phyloP scores from a whole-genome alignment of 1,284 basidiomycete genomes.

The Ustilago bromivora region DNA sequence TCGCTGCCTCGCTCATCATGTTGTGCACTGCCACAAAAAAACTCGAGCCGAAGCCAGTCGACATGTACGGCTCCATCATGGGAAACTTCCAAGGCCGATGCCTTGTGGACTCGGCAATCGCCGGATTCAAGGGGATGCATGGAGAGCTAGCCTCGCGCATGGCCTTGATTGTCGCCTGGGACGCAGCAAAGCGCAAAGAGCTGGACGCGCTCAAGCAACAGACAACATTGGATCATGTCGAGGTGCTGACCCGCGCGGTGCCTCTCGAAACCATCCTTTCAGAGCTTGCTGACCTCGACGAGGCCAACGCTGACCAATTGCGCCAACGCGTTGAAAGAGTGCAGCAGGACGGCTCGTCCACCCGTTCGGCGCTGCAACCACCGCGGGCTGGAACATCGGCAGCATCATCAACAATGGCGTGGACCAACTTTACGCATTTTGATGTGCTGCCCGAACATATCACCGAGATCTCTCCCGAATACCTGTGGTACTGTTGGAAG shows the following conservation, averaged over 20 bases:
- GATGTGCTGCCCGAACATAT: constrained; percentile 10
- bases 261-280: constrained; percentile 5
- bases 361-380: too few relatives aligned
- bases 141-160: constrained; percentile 23
- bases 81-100: constrained; percentile 2
- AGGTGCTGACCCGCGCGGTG: not conserved
- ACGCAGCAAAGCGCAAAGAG: constrained; percentile 13
- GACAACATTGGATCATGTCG: not conserved
- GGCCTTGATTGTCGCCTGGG: constrained; percentile 16
- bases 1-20: constrained; percentile 20
- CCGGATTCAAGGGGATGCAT: constrained; percentile 5
- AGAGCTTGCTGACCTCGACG: not conserved
- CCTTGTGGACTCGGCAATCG: not conserved
- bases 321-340: not conserved
- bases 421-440: constrained; percentile 32
- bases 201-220: not conserved
- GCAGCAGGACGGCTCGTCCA: not conserved
- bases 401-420: not conserved
- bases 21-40: constrained; percentile 3
- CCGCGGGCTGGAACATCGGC: not conserved
- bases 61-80: constrained; percentile 6
- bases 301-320: not conserved
- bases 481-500: too few relatives aligned
- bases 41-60: not conserved
- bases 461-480: too few relatives aligned